Evolutionary conservation across 192 early-diverging fungal genomes (phyloP).

Genomic region (Umbelopsis vinacea): DNA sequence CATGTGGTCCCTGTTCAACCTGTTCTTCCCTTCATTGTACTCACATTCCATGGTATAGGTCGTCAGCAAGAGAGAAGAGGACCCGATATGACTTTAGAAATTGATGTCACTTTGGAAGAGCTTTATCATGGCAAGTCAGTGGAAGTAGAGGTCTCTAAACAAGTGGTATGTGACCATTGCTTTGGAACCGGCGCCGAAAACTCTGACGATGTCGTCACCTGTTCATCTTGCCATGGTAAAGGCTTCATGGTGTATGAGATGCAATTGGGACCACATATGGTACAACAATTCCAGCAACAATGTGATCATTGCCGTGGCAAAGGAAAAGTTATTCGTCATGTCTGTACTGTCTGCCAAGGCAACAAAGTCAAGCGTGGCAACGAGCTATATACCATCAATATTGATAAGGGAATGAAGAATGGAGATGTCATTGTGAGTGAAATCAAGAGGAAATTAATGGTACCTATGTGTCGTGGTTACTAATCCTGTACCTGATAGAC

Average conservation of each 20-base stretch:
- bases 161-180: conserved; percentile 92
- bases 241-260: conserved; percentile 85
- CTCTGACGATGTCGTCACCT: conserved; percentile 84
- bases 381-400: conserved; percentile 74
- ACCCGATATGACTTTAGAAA: conserved; percentile 72
- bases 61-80: conserved; percentile 75
- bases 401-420: conserved; percentile 87
- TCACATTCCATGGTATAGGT: not conserved
- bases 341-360: conserved; percentile 85
- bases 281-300: conserved; percentile 91
- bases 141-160: conserved; percentile 93
- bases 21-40: not conserved
- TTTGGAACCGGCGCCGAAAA: conserved; percentile 88
- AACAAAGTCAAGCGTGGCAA: conserved; percentile 83
- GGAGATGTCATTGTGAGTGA: conserved; percentile 59
- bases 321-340: conserved; percentile 82
- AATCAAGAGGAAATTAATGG: not conserved
- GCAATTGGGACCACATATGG: conserved; percentile 89
- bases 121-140: conserved; percentile 83
- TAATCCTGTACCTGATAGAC: conserved; percentile 22
- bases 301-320: conserved; percentile 92
- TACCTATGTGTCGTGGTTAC: not conserved
- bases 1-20: not conserved
- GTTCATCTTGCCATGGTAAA: conserved; percentile 76
- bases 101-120: conserved; percentile 90